Evolutionary conservation across 306 rosid species (phyloP), one percentile per base, ranked within the genome.

Genomic region (Vigna mungo): DNA sequence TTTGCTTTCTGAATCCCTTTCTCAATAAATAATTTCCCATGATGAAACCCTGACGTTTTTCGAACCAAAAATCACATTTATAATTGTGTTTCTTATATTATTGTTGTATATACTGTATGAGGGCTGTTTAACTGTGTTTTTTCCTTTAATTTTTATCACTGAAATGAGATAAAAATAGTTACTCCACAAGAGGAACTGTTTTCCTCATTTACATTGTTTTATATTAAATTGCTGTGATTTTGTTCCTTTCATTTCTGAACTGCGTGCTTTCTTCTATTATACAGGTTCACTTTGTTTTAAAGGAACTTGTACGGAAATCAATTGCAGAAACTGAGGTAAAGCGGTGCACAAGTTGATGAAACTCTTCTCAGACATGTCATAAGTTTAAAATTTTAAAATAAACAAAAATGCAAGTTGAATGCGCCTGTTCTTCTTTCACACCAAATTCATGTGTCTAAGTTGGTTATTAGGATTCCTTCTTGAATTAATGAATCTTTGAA

Each of bases 231-330:
- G 16, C 58, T 37, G 1, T 37, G 10, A 18, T 76, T 43, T 68
- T 66, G 52, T 56, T 71, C 21, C 32, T 60, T 60, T 43, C 51
- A 52, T 78, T 32, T 75, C 49, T 13, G 27, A 56, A 7, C 74
- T 73, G 49, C 68, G 14, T 66, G 66, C 39, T 62, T n/a, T 36
- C 20, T 72, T 81, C 79, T 81, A 53, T 71, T 82, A 67, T 32
- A 62, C 81, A 96, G 99, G 99, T 96, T 81, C 98, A 96, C 82
- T 89, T 92, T 68, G 88, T 96, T 81, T 83, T 96, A 77, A 96
- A 96, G 87, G 99, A 96, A 88, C 93, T 96, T 81, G 98, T 92
- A 58, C 91, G 99, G 79, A 96, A 92, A 90, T 96, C 99, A 16
- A 86, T 96, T 20, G 88, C 91, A 60, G 99, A 87, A 86, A 96